Evolutionary conservation across 2,329 filamentous ascomycete species (phyloP).

Genomic region (Scopulariopsis brevicaulis): DNA sequence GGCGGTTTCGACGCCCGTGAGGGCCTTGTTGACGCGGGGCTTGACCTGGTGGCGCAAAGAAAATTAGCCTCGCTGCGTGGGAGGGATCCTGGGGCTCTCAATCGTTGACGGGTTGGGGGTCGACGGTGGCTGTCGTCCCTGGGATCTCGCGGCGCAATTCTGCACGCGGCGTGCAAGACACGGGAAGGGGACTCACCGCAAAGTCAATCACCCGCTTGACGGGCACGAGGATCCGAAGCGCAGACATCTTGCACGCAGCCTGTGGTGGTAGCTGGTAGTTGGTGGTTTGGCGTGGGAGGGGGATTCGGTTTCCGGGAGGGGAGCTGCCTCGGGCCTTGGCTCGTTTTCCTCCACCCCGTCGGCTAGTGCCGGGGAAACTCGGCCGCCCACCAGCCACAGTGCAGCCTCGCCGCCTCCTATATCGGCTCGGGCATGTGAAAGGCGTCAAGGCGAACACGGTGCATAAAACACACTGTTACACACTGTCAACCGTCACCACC

Average conservation of each 20-base stretch:
- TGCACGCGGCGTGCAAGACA: neutral
- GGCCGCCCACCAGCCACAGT: neutral
- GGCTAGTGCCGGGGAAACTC: slow-evolving; percentile 2
- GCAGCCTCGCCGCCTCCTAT: neutral
- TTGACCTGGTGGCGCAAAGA: slow-evolving; percentile 38
- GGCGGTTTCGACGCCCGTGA: slow-evolving; percentile 81
- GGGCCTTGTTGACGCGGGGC: slow-evolving; percentile 57
- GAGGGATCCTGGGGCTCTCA: neutral
- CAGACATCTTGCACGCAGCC: slow-evolving; percentile 36
- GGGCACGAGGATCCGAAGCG: slow-evolving; percentile 66
- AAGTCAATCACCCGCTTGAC: slow-evolving; percentile 82
- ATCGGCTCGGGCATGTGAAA: neutral
- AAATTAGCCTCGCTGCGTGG: neutral
- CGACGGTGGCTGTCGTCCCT: neutral
- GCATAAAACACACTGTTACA: neutral
- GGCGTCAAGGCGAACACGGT: neutral
- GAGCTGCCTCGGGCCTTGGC: slow-evolving; percentile 1
- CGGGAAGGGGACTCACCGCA: slow-evolving; percentile 45
- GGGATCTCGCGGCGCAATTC: neutral
- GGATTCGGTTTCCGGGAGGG: neutral
- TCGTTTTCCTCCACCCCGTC: neutral
- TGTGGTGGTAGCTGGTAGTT: neutral
- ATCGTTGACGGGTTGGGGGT: neutral
- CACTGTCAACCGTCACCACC: neutral
- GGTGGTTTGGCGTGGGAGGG: neutral